Evolutionary conservation across 2,329 filamentous ascomycete species (phyloP).

Genomic region (Stagonosporopsis tanaceti): DNA sequence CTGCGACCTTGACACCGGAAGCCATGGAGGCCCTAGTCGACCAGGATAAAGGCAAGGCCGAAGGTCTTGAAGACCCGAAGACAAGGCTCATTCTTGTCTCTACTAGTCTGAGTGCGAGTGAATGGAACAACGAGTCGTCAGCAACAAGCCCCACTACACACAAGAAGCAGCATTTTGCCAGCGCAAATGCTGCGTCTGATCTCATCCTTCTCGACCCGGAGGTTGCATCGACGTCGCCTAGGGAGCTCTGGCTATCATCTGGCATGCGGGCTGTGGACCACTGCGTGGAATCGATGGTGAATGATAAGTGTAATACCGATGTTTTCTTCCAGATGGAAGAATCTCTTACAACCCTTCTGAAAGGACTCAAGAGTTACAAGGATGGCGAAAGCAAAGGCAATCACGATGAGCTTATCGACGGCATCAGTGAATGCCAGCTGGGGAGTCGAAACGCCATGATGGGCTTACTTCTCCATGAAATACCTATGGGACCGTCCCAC

Average conservation of each 20-base stretch:
- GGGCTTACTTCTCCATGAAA: no score
- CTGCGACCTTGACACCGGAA: conserved; percentile 23
- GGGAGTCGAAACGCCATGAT: no score
- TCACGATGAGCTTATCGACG: no score
- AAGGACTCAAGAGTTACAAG: no score
- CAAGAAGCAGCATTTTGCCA: conserved; percentile 40
- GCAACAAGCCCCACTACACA: conserved; percentile 28
- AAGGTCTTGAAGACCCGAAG: conserved; percentile 24
- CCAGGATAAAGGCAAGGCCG: conserved; percentile 26
- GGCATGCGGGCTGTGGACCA: conserved; percentile 42
- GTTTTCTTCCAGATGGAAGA: no score
- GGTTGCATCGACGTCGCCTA: conserved; percentile 34
- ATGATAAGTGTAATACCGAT: conserved; percentile 1
- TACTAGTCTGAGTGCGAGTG: conserved; percentile 35
- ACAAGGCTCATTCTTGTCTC: conserved; percentile 19
- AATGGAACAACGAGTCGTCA: conserved; percentile 35
- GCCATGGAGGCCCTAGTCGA: conserved; percentile 36
- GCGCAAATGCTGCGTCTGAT: conserved; percentile 25
- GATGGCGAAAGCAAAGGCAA: no score
- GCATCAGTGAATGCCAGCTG: no score
- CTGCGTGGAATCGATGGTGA: conserved; percentile 40
- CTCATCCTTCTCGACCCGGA: conserved; percentile 35
- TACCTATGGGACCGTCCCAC: no score
- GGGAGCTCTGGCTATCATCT: conserved; percentile 37
- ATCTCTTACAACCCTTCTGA: no score